A percentile compares a stretch with the other conserved stretches of the same genome.
Evolutionary conservation across 495 filamentous ascomycete genomes (phyloP).

Genomic region (Chaetomium fimeti): DNA sequence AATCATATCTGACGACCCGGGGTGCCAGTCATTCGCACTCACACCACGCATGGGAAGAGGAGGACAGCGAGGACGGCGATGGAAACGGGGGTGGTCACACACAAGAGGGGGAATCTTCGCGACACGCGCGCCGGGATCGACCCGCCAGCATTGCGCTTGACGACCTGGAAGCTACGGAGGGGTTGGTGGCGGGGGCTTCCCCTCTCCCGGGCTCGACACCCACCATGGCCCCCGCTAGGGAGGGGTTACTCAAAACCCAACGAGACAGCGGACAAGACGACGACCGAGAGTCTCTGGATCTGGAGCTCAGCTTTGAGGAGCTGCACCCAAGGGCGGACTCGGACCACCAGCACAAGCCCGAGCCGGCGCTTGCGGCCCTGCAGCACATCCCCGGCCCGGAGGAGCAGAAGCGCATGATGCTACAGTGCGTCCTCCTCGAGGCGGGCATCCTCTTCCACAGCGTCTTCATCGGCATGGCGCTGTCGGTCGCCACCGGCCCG

Average conservation of each 20-base stretch:
- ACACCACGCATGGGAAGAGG: slow-evolving; percentile 41
- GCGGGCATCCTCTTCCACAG: slow-evolving; percentile 85
- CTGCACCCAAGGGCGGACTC: slow-evolving; percentile 40
- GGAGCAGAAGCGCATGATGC: slow-evolving; percentile 59
- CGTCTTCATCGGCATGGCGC: slow-evolving; percentile 85
- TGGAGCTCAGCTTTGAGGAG: slow-evolving; percentile 54
- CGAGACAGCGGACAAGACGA: slow-evolving; percentile 29
- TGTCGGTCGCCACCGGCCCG: slow-evolving; percentile 76
- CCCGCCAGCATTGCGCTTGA: slow-evolving; percentile 44
- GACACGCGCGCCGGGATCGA: slow-evolving; percentile 24
- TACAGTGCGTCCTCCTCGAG: slow-evolving; percentile 79
- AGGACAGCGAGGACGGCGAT: slow-evolving; percentile 25
- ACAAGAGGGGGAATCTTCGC: slow-evolving; percentile 28
- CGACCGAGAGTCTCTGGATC: slow-evolving; percentile 40
- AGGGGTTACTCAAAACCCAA: slow-evolving; percentile 6
- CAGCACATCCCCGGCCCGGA: slow-evolving; percentile 37
- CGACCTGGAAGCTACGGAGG: slow-evolving; percentile 46
- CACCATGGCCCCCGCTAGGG: slow-evolving; percentile 18
- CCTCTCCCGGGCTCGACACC: slow-evolving; percentile 48
- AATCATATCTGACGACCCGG: slow-evolving; percentile 68
- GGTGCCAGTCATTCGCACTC: slow-evolving; percentile 55
- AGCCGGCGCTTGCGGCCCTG: slow-evolving; percentile 25
- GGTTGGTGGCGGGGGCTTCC: slow-evolving; percentile 49
- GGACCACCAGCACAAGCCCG: slow-evolving; percentile 22
- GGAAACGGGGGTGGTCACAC: slow-evolving; percentile 22